Evolutionary conservation across 2,329 filamentous ascomycete genomes (phyloP).

Genomic region (Paraphaeosphaeria sporulosa): DNA sequence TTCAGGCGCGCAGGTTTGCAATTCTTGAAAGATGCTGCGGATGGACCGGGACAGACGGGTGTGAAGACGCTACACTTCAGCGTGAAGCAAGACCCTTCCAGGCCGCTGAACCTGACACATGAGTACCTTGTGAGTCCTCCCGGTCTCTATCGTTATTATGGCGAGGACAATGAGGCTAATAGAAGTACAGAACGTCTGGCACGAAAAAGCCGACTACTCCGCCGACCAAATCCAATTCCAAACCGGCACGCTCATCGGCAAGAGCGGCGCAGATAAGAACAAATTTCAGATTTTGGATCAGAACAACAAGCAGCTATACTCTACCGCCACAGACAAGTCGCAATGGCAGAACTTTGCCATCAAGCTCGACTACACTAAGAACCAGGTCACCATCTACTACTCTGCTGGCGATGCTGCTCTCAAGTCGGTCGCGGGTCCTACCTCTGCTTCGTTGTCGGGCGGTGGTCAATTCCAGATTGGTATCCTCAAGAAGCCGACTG

Average conservation of each 20-base stretch:
- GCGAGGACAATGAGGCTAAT: neutral
- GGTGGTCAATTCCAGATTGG: conserved; percentile 70
- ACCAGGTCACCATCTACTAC: conserved; percentile 66
- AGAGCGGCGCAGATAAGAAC: conserved; percentile 53
- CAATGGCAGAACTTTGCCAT: conserved; percentile 70
- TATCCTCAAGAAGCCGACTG: conserved; percentile 67
- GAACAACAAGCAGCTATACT: conserved; percentile 54
- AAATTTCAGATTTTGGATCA: conserved; percentile 52
- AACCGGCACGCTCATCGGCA: conserved; percentile 60
- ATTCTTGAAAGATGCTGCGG: conserved; percentile 60
- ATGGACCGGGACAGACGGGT: conserved; percentile 61
- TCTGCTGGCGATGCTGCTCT: conserved; percentile 59
- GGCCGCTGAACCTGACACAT: conserved; percentile 66
- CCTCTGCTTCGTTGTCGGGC: conserved; percentile 62
- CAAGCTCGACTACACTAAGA: conserved; percentile 63
- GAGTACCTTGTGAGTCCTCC: conserved; percentile 63
- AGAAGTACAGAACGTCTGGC: conserved; percentile 43
- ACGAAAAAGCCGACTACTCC: conserved; percentile 51
- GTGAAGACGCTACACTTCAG: conserved; percentile 70
- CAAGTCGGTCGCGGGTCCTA: conserved; percentile 54
- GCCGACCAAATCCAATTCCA: conserved; percentile 58
- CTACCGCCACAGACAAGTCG: conserved; percentile 57
- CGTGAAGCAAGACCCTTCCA: conserved; percentile 60
- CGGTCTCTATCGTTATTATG: neutral
- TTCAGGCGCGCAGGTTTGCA: conserved; percentile 68